A percentile compares a stretch with the other conserved stretches of the same genome.
phyloP scores from a whole-genome alignment of 164 flowering plant genomes.

The Hamamelis virginiana region DNA sequence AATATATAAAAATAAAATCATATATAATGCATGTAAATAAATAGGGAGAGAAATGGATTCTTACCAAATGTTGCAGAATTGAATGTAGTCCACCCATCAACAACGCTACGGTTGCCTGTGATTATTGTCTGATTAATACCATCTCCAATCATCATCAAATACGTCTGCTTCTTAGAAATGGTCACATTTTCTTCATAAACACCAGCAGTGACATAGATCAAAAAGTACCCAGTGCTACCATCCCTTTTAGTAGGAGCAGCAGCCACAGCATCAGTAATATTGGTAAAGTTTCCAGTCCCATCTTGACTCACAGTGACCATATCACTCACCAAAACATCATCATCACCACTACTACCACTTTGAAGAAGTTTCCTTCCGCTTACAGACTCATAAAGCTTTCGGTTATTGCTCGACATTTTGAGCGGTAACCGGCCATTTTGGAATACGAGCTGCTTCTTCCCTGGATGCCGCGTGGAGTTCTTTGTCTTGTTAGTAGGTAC shows the following conservation, averaged over 20 bases:
- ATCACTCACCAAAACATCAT: conserved; percentile 26
- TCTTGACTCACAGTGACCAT: conserved; percentile 41
- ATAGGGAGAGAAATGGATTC: neutral
- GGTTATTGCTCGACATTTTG: too few species aligned
- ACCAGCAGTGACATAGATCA: conserved; percentile 42
- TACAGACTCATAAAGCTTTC: neutral
- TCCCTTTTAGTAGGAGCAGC: conserved; percentile 38
- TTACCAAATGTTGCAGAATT: conserved; percentile 66
- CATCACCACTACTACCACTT: too few species aligned
- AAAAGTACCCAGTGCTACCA: conserved; percentile 27
- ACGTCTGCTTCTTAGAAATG: conserved; percentile 33
- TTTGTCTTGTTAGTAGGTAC: conserved; percentile 1
- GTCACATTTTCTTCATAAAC: conserved; percentile 54
- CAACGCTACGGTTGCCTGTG: conserved; percentile 62
- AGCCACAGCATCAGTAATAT: conserved; percentile 51
- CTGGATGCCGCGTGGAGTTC: too few species aligned
- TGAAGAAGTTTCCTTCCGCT: conserved; percentile 19
- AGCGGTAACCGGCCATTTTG: too few species aligned
- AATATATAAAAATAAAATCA: too few species aligned
- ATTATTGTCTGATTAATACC: conserved; percentile 61
- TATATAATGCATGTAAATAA: too few species aligned
- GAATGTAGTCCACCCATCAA: conserved; percentile 69
- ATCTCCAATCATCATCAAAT: conserved; percentile 56
- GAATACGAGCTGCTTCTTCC: too few species aligned
- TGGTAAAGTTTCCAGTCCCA: conserved; percentile 49